Base-by-base conservation (phyloP, 192 early-diverging fungal genomes). In the Coemansia sp. region DNA sequence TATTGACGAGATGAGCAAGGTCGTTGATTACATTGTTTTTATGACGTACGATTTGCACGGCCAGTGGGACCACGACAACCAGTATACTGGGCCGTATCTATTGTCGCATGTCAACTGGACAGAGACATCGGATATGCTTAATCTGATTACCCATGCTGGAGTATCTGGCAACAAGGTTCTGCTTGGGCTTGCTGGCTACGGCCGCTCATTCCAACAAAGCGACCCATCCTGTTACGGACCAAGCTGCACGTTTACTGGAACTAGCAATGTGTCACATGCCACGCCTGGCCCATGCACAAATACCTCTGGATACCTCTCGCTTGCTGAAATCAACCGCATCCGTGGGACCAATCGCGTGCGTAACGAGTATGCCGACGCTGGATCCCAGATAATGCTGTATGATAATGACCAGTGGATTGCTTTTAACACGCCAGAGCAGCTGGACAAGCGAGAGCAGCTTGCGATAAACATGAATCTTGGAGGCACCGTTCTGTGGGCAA, bases 21-120 rank as follows among this genome's bases (percentile, higher is more conserved):
- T 68, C 12, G 31, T 68, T 13, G 67, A 68, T 51, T 68, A 68
- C 43, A 68, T 68, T 33, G 58, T 68, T 7, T 68, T 61, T 46
- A 68, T 68, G 67, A 68, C 67, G 35, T 68, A 68, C 29, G 67
- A 68, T 33, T 30, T 68, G 18, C 67, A 68, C 37, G 67, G 67
- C 9, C 67, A 68, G 30, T 68, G 67, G 67, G 67, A 68, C 31
- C 60, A 68, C 33, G 56, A 35, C 26, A 70, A 52, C 29, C 66
- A 49, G 3, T 62, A 34, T 5, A 53, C 62, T n/a, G 70, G 60
- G 46, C 45, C 59, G 16, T 71, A 39, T 30, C 43, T 62, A 25
- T 35, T 35, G 48, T 58, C 53, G 31, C 59, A 71, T 18, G 55
- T 62, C 4, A 61, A 71, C 33, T 35, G 20, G 23, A 72, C 61